Conservation (phyloP, 352 stramenopile species). For the Globisporangium alternatum region DNA sequence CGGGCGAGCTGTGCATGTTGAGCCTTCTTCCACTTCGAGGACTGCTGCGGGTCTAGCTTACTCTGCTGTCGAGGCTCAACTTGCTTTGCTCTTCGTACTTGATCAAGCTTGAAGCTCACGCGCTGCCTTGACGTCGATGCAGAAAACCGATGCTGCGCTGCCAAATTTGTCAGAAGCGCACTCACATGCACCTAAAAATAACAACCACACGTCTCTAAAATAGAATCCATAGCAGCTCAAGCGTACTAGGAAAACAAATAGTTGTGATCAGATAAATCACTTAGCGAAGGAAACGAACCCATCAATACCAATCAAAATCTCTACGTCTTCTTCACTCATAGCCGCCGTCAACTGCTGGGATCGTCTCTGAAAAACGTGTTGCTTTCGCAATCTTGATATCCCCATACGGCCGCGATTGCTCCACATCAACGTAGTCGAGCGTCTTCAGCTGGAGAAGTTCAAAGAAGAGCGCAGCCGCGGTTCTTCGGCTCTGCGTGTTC, state of each 20-base stretch:
- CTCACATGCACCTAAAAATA: neutral
- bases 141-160: slow-evolving; percentile 4
- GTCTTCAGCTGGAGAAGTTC: slow-evolving; percentile 98
- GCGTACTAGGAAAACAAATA: neutral
- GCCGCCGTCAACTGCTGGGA: slow-evolving; percentile 71
- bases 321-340: slow-evolving; percentile 15
- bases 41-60: neutral
- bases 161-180: slow-evolving; percentile 1
- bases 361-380: slow-evolving; percentile 63
- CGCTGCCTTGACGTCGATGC: neutral
- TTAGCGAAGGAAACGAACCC: neutral
- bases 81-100: neutral
- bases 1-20: slow-evolving; percentile 59
- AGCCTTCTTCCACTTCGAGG: neutral
- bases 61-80: neutral
- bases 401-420: slow-evolving; percentile 91
- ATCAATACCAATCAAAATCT: slow-evolving; percentile 5
- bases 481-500: slow-evolving; percentile 80
- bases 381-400: slow-evolving; percentile 92
- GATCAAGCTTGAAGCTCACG: slow-evolving; percentile 2
- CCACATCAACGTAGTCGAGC: slow-evolving; percentile 95
- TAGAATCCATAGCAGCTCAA: slow-evolving; percentile 2
- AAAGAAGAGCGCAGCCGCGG: slow-evolving; percentile 94
- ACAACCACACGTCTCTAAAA: slow-evolving; percentile 1
- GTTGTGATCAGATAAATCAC: slow-evolving; percentile 7